Percentiles rank a stretch among this genome's conserved stretches.
Evolutionary conservation across 805 yeast species (phyloP).

Genomic region (Suhomyces prunicola): DNA sequence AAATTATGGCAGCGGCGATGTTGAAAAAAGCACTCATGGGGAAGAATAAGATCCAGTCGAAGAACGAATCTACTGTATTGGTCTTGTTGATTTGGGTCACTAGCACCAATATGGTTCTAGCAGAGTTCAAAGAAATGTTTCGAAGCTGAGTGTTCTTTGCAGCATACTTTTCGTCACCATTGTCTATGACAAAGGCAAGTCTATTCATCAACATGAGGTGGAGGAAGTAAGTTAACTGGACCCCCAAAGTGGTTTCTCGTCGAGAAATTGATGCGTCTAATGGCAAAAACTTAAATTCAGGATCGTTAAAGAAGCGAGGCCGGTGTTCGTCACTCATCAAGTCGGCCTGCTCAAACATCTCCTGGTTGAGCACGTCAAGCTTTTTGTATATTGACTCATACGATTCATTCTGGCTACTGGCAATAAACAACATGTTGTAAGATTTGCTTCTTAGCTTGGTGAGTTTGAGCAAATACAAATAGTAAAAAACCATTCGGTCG

Average conservation of each 20-base stretch:
- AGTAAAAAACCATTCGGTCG: neutral
- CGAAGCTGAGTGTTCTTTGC: constrained; percentile 22
- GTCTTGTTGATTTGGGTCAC: constrained; percentile 18
- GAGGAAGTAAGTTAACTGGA: constrained; percentile 31
- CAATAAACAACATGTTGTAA: constrained; percentile 31
- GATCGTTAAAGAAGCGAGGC: constrained; percentile 34
- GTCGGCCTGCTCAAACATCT: constrained; percentile 25
- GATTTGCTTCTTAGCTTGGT: constrained; percentile 29
- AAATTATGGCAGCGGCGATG: constrained; percentile 17
- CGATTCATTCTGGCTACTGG: constrained; percentile 20
- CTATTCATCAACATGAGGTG: constrained; percentile 39
- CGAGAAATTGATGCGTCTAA: neutral
- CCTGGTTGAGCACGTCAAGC: constrained; percentile 24
- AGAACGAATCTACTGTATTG: constrained; percentile 19
- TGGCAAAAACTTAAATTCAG: constrained; percentile 20
- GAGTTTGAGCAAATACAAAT: constrained; percentile 12
- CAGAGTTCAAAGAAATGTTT: constrained; percentile 30
- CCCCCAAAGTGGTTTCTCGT: constrained; percentile 16
- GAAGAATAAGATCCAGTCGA: constrained; percentile 31
- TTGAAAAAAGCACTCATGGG: constrained; percentile 30
- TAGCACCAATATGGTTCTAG: constrained; percentile 34
- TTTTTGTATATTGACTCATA: constrained; percentile 18
- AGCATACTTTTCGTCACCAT: constrained; percentile 14
- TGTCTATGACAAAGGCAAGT: constrained; percentile 23
- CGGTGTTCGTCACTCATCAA: constrained; percentile 15